These are phyloP conservation scores for Candida chilensis DNA, from an alignment of 805 yeast species.

Conservation along the genomic window DNA sequence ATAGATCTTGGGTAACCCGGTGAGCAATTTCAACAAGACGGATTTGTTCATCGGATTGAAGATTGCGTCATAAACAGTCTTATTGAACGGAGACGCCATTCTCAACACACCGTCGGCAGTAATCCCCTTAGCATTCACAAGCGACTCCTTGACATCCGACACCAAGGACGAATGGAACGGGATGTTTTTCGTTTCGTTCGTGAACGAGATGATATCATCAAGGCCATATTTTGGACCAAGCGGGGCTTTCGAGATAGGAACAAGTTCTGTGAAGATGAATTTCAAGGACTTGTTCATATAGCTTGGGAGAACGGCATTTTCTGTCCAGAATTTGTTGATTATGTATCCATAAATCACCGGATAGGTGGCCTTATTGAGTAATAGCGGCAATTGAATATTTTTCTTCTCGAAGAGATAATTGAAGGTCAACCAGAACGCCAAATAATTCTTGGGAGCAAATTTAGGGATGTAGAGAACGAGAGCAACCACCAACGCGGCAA, in stretches of 20 bases:
- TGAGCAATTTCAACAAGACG: neutral
- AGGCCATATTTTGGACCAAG: neutral
- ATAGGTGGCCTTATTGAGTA: neutral
- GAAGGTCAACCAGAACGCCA: neutral
- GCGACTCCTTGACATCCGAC: neutral
- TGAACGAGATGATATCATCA: neutral
- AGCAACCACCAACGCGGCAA: too few relatives aligned
- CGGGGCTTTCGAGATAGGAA: neutral
- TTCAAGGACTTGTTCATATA: neutral
- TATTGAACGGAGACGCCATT: neutral
- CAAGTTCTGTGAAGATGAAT: neutral
- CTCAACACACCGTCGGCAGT: neutral
- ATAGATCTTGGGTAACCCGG: neutral
- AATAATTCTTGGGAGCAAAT: neutral
- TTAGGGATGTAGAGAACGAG: too few relatives aligned
- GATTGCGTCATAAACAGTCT: neutral
- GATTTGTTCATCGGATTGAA: neutral
- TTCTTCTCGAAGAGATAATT: neutral
- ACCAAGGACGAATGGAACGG: neutral
- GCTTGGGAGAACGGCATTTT: neutral
- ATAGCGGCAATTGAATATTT: neutral
- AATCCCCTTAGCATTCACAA: neutral
- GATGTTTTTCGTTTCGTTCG: neutral
- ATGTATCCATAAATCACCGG: neutral
- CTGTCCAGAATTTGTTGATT: neutral